Base-by-base conservation (phyloP, 2,329 filamentous ascomycete genomes). In the Colletotrichum limetticola region DNA sequence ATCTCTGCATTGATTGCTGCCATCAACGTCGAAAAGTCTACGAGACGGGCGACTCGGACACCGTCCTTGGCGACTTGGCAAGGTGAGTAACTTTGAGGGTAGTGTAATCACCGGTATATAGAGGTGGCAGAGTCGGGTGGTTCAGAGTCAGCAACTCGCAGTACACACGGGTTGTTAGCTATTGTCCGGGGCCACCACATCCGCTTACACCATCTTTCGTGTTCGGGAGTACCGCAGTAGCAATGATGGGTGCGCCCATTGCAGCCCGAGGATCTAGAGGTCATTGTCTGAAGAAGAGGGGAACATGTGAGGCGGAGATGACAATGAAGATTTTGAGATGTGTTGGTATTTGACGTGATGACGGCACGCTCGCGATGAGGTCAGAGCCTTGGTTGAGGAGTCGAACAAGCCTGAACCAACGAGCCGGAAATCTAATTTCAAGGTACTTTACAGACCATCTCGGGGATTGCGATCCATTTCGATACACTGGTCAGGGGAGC, bases 41-140 rank as follows among this genome's bases (percentile, higher is more conserved):
- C 24, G 11, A 24, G n/a, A n/a, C 42, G 8, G 32, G 22, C 65
- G 28, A 52, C 52, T 49, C 14, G 22, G 24, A 35, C 16, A 42
- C 49, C 7, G 22, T 57, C 32, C 53, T 69, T 59, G 53, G 65
- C 53, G 26, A 12, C 59, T 72, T 68, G 65, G 66, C 58, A 59
- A n/a, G 19, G 19, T 32, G 35, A 24, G 35, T 68, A 19, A 35
- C 19, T 67, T 28, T 32, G 8, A 26, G 9, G 30, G 32, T 35
- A 5, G 32, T 35, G 56, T 35, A 32, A 26, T 46, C 26, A 9
- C 9, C 42, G 12, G 19, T 60, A 60, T 55, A n/a, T 6, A n/a
- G 49, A 46, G n/a, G 55, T 60, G 61, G 46, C 61, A 56, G 9
- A 52, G 24, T 19, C 26, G 52, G 19, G 16, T 8, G n/a, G 42